Evolutionary conservation across 2,329 filamentous ascomycete species (phyloP), one percentile per base, ranked within the genome.

Genomic region (Ambrosiella beaveri): DNA sequence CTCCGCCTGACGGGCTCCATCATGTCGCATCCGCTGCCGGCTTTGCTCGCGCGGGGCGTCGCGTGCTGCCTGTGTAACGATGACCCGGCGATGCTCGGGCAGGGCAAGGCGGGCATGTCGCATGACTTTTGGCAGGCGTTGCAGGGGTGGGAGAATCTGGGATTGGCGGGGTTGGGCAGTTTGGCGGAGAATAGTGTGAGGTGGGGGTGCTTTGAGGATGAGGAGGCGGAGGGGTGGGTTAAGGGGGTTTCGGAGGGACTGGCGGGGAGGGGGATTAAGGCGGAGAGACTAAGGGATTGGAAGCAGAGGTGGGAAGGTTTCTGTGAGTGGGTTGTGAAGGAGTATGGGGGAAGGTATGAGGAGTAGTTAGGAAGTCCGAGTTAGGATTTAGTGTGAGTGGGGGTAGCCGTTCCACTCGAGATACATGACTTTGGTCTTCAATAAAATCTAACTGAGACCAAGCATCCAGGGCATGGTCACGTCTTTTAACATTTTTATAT

Each of bases 41-140:
- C 88, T 0, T 76, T 97, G 0, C 75, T 97, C 3, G 84, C 91
- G 0, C 81, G 89, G 49, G 91, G 91, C 35, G 88, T 97, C 1
- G 70, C 86, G 4, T 91, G 89, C 65, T 81, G 84, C 9, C 78
- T 98, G 8, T 88, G 84, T 72, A 95, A 95, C 66, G 91, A 96
- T 67, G 89, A 95, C 66, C 90, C 89, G 1, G 87, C 86, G 0
- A 88, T 96, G 65, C 75, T 95, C 5, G 90, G 90, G 7, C 87
- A 95, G 65, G 86, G 86, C 59, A 80, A 78, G 6, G 85, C 82
- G 35, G 88, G 88, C 41, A 83, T 93, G 77, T 91, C 86, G 1
- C 87, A 95, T 69, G 89, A 96, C 70, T 95, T 95, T 70, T 96
- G 88, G 88, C 88, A 95, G 69, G 85, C 86, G 1, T 73, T 96